Base-by-base conservation (phyloP, 2,329 filamentous ascomycete species). In the Diaporthe vexans region DNA sequence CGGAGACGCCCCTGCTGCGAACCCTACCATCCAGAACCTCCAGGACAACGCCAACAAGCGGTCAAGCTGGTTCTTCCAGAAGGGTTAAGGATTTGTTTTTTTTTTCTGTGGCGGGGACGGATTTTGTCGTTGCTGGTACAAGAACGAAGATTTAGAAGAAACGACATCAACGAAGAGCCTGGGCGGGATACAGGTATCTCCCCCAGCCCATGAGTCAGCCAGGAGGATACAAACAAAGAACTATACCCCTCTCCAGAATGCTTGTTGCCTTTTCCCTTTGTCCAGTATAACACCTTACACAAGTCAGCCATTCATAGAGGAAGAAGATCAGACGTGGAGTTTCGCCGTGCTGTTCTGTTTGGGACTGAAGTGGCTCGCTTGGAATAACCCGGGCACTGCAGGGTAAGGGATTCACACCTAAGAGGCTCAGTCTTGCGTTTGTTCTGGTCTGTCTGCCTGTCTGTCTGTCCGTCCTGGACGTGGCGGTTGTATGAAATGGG, bases 1-100 rank as follows among this genome's bases (percentile, higher is more conserved):
- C 67, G 88, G 86, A 63, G 85, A 83, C 72, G 84, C 83, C 70
- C 84, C 83, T 13, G 84, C 86, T 13, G 80, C 84, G 63, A 89
- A 89, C 76, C 90, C 90, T 13, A 86, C 89, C 37, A 88, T 93
- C 77, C 85, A 88, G 77, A 88, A 84, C 78, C 84, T 92, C 75
- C 88, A 88, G 81, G 88, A 72, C 21, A 72, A 65, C 24, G 90
- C 92, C 81, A 88, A 85, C 84, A 94, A 94, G 89, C 88, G 92
- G 79, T 91, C 89, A 80, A 94, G 91, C 82, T 94, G 92, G 92
- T 94, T 94, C 85, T 94, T 93, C 83, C 91, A 92, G 83, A 91
- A 92, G 85, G 87, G 84, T 33, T 76, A 76, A 58, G 51, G 56
- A 48, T 40, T 43, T 43, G 37, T 11, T 43, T 43, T 21, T 11